A percentile compares a stretch with the other conserved stretches of the same genome.
These are phyloP conservation scores for Plasmodium gallinaceum DNA, from an alignment of 169 alveolate genomes.

Conservation along the genomic window DNA sequence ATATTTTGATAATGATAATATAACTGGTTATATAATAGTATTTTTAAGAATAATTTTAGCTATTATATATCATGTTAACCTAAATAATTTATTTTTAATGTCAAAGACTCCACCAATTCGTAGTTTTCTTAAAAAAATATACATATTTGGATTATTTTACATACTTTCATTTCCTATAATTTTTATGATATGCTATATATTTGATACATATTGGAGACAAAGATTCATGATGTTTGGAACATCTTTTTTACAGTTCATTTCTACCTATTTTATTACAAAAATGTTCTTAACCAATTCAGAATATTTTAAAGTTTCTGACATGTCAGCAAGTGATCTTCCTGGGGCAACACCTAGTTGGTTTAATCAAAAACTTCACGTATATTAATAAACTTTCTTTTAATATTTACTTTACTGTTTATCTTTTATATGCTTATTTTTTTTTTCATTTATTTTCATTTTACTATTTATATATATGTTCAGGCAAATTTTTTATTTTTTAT, in stretches of 20 bases:
- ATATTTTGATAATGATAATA: conserved; percentile 68
- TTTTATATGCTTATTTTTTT: not conserved
- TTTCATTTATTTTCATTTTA: too few relatives aligned
- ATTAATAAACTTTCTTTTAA: conserved; percentile 1
- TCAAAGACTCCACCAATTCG: conserved; percentile 42
- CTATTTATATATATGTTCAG: not conserved
- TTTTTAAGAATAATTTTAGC: conserved; percentile 46
- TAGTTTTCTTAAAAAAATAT: conserved; percentile 56
- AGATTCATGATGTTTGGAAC: conserved; percentile 73
- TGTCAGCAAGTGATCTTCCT: conserved; percentile 77
- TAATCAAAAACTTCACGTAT: conserved; percentile 56
- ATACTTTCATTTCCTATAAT: conserved; percentile 69
- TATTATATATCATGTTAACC: conserved; percentile 60
- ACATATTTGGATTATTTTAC: conserved; percentile 61
- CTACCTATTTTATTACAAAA: conserved; percentile 69
- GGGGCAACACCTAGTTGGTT: conserved; percentile 75
- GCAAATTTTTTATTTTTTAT: not conserved
- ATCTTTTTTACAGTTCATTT: conserved; percentile 50
- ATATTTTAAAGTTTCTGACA: conserved; percentile 74
- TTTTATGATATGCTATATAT: conserved; percentile 73
- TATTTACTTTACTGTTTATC: not conserved
- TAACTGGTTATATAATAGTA: conserved; percentile 68
- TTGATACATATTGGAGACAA: conserved; percentile 75
- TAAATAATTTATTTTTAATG: conserved; percentile 46
- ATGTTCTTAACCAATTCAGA: conserved; percentile 74